phyloP scores from a whole-genome alignment of 73 alveolate genomes.

The Uronychia binucleata region DNA sequence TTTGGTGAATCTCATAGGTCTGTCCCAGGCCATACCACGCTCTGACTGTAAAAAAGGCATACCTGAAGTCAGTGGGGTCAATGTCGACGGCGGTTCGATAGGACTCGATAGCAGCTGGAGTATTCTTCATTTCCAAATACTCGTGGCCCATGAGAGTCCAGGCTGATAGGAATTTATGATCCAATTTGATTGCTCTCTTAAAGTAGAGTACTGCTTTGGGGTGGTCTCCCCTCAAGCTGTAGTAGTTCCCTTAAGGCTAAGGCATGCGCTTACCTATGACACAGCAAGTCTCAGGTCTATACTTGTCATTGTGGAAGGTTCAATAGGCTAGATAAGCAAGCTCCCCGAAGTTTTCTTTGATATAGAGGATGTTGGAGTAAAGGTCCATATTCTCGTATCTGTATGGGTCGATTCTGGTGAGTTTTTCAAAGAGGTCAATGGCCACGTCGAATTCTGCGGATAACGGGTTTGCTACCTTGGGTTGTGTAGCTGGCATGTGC shows the following conservation, averaged over 20 bases:
- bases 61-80: slow-evolving; percentile 92
- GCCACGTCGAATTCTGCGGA: slow-evolving; percentile 82
- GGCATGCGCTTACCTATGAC: too few species aligned
- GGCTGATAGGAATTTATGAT: slow-evolving; percentile 90
- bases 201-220: slow-evolving; percentile 94
- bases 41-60: slow-evolving; percentile 19
- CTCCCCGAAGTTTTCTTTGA: slow-evolving; percentile 98
- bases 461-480: slow-evolving; percentile 38
- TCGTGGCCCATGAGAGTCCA: slow-evolving; percentile 99
- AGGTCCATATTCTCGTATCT: slow-evolving; percentile 96
- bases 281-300: slow-evolving; percentile 99
- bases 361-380: slow-evolving; percentile 95
- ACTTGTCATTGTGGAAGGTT: slow-evolving; percentile 95
- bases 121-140: slow-evolving; percentile 97
- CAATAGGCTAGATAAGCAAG: slow-evolving; percentile 95
- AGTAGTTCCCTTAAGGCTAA: too few species aligned
- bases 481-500: slow-evolving; percentile 88
- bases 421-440: slow-evolving; percentile 90
- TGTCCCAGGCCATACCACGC: slow-evolving; percentile 98
- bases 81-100: slow-evolving; percentile 98
- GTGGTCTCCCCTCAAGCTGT: slow-evolving; percentile 95
- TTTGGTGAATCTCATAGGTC: slow-evolving; percentile 91
- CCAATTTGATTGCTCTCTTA: slow-evolving; percentile 94
- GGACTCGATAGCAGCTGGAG: slow-evolving; percentile 97
- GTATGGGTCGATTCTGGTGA: slow-evolving; percentile 87